Percentiles rank a stretch among this genome's conserved stretches.
phyloP scores from a whole-genome alignment of 257 asterid species.

The Solanum chiquidenum region DNA sequence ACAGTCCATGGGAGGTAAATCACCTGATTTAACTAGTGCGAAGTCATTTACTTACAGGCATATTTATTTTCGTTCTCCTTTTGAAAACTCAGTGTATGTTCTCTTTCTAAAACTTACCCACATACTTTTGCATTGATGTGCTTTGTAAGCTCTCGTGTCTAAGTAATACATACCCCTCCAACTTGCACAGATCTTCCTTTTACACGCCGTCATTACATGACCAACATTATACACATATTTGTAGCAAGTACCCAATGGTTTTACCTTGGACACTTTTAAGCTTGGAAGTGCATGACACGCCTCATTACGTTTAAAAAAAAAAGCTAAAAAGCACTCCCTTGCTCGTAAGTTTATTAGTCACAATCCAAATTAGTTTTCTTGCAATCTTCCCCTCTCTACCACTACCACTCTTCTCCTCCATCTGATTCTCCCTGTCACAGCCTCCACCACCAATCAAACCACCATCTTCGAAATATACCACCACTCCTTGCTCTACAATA shows the following conservation, averaged over 20 bases:
- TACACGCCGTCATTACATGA: not conserved
- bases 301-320: not conserved
- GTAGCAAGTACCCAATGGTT: not conserved
- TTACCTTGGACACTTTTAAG: not conserved
- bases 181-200: not conserved
- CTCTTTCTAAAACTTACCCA: not conserved
- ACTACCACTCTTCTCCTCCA: not conserved
- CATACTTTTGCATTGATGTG: not conserved
- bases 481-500: not conserved
- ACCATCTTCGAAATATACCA: not conserved
- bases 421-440: not conserved
- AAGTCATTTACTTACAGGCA: not conserved
- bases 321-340: not conserved
- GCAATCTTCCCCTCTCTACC: not conserved
- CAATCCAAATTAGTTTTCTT: not conserved
- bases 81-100: not conserved
- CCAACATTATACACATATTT: not conserved
- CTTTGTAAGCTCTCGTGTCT: not conserved
- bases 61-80: not conserved
- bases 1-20: conserved; percentile 95
- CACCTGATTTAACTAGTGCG: not conserved
- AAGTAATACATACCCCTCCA: not conserved
- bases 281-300: not conserved
- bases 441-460: not conserved
- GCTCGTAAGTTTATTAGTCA: not conserved